phyloP scores from a whole-genome alignment of 345 rosid species.

The Cardamine chenopodiifolia region DNA sequence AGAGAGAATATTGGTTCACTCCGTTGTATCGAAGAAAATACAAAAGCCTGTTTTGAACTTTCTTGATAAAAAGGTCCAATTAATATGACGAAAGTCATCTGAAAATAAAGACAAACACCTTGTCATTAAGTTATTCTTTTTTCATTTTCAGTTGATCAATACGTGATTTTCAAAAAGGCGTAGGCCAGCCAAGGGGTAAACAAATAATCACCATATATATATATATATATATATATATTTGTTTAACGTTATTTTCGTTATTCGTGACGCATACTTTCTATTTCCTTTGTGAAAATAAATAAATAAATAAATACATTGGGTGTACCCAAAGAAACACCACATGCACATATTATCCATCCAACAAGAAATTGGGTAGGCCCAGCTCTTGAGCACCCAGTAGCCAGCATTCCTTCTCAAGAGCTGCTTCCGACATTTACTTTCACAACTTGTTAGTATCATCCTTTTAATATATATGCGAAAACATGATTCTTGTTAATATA shows the following conservation, averaged over 20 bases:
- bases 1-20: not conserved
- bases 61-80: slow-evolving; percentile 17
- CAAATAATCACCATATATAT: slow-evolving; percentile 3
- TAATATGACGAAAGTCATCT: slow-evolving; percentile 26
- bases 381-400: slow-evolving; percentile 25
- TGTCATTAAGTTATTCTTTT: slow-evolving; percentile 34
- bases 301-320: slow-evolving; percentile 10
- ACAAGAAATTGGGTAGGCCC: slow-evolving; percentile 37
- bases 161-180: slow-evolving; percentile 29
- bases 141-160: slow-evolving; percentile 22
- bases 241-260: slow-evolving; percentile 16
- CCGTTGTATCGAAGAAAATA: slow-evolving; percentile 13
- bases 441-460: not conserved
- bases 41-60: slow-evolving; percentile 4
- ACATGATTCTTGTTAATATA: slow-evolving; percentile 18
- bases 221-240: not conserved
- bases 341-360: slow-evolving; percentile 42
- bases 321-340: slow-evolving; percentile 33
- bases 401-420: slow-evolving; percentile 34
- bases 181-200: slow-evolving; percentile 32
- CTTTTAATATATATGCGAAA: not conserved
- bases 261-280: slow-evolving; percentile 13
- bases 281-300: not conserved
- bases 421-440: slow-evolving; percentile 17
- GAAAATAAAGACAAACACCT: slow-evolving; percentile 33